phyloP scores from a whole-genome alignment of 2,329 filamentous ascomycete genomes.

The Cladophialophora carrionii region DNA sequence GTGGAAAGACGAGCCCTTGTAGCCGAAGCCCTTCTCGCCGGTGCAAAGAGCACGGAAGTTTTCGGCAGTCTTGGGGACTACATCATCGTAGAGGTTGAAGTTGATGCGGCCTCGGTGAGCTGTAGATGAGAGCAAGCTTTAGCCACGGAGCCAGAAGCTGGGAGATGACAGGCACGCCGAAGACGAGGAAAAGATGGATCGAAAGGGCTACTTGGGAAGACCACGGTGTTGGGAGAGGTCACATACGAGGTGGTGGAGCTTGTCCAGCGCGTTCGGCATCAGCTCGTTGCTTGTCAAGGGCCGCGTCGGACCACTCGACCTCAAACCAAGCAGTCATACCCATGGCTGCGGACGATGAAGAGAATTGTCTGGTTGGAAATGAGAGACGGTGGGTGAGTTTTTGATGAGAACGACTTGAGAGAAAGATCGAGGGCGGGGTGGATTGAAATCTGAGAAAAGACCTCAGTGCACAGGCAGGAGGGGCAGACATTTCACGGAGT shows the following conservation, averaged over 20 bases:
- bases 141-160: background rate
- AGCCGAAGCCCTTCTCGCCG: conserved; percentile 69
- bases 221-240: background rate
- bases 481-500: conserved; percentile 6
- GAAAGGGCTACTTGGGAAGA: conserved; percentile 22
- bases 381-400: conserved; percentile 15
- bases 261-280: conserved; percentile 32
- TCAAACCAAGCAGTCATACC: conserved; percentile 75
- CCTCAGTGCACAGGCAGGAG: conserved; percentile 2
- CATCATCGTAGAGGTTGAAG: conserved; percentile 84
- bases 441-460: conserved; percentile 5
- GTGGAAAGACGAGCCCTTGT: conserved; percentile 69
- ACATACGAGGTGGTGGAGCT: conserved; percentile 31
- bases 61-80: conserved; percentile 82
- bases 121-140: conserved; percentile 43
- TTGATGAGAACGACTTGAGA: conserved; percentile 17
- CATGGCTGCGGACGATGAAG: conserved; percentile 69
- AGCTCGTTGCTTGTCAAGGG: conserved; percentile 64
- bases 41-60: conserved; percentile 68
- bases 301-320: conserved; percentile 64
- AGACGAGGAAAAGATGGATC: background rate
- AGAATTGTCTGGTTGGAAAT: conserved; percentile 32
- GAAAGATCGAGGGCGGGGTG: conserved; percentile 7
- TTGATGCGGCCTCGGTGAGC: conserved; percentile 78
- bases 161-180: conserved; percentile 6